A percentile compares a stretch with the other conserved stretches of the same genome.
Conservation (phyloP, 768 basidiomycete genomes). For the Antrodiella citrinella region DNA sequence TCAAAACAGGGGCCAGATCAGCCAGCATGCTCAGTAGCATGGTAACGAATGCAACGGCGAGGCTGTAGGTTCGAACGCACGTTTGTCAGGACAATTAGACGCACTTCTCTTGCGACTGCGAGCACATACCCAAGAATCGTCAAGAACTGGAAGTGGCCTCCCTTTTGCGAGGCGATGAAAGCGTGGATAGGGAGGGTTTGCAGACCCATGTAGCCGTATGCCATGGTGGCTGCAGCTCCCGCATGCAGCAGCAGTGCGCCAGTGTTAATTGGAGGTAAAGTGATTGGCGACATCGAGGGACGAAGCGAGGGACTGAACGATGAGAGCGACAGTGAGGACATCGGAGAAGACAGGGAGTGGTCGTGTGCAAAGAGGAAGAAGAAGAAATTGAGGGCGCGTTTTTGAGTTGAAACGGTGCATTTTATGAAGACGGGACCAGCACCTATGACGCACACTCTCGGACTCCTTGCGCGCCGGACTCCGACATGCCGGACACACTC, state of each 20-base stretch:
- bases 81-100: not conserved
- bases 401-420: not conserved
- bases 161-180: slow-evolving; percentile 38
- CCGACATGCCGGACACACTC: too few relatives aligned
- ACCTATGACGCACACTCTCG: not conserved
- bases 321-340: not conserved
- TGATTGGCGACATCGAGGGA: not conserved
- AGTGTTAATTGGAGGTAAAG: slow-evolving; percentile 7
- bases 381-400: not conserved
- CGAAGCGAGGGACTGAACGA: not conserved
- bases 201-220: slow-evolving; percentile 26
- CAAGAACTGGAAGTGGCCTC: slow-evolving; percentile 64
- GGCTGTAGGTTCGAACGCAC: slow-evolving; percentile 13
- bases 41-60: slow-evolving; percentile 31
- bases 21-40: slow-evolving; percentile 31
- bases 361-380: not conserved
- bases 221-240: slow-evolving; percentile 25
- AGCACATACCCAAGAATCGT: slow-evolving; percentile 66
- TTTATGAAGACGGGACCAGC: not conserved
- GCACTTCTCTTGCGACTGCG: not conserved
- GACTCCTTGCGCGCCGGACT: too few relatives aligned
- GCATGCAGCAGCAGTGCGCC: slow-evolving; percentile 24
- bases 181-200: slow-evolving; percentile 12
- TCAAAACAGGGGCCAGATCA: slow-evolving; percentile 33
- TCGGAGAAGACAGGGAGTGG: not conserved